Percentiles rank a stretch among this genome's conserved stretches.
Conservation (phyloP, 1,284 basidiomycete genomes). For the Trametes polyzona region DNA sequence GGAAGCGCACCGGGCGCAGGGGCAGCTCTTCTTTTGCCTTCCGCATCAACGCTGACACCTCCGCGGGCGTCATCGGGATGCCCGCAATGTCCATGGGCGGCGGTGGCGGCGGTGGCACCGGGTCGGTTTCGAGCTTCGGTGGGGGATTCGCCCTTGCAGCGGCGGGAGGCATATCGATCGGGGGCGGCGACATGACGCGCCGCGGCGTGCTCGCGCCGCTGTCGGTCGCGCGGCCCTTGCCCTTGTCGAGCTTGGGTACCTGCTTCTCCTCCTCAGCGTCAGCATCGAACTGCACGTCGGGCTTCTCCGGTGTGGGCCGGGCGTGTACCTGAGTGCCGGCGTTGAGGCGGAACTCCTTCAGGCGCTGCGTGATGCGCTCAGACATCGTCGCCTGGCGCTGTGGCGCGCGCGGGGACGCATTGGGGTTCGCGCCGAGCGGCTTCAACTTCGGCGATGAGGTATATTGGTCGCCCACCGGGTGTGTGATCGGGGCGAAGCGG, state of each 20-base stretch:
- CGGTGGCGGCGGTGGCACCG: constrained; percentile 44
- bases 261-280: constrained; percentile 42
- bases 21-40: constrained; percentile 67
- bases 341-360: constrained; percentile 70
- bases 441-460: constrained; percentile 73
- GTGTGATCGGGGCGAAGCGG: constrained; percentile 77
- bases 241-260: constrained; percentile 69
- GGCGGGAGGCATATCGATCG: constrained; percentile 56
- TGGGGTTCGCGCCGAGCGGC: constrained; percentile 53
- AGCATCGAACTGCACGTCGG: constrained; percentile 40
- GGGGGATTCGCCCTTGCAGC: constrained; percentile 45
- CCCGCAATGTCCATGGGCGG: constrained; percentile 75
- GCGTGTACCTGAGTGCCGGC: constrained; percentile 33
- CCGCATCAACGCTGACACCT: constrained; percentile 69
- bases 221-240: constrained; percentile 70
- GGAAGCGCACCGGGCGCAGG: constrained; percentile 70
- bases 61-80: constrained; percentile 63
- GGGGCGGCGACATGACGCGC: constrained; percentile 59
- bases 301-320: constrained; percentile 31
- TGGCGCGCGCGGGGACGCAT: constrained; percentile 42
- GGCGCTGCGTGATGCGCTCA: constrained; percentile 74
- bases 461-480: constrained; percentile 64
- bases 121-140: constrained; percentile 37
- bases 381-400: constrained; percentile 71
- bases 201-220: constrained; percentile 37